A percentile compares a stretch with the other conserved stretches of the same genome.
phyloP scores from a whole-genome alignment of 2,329 filamentous ascomycete species.

The Shiraia sp. region DNA sequence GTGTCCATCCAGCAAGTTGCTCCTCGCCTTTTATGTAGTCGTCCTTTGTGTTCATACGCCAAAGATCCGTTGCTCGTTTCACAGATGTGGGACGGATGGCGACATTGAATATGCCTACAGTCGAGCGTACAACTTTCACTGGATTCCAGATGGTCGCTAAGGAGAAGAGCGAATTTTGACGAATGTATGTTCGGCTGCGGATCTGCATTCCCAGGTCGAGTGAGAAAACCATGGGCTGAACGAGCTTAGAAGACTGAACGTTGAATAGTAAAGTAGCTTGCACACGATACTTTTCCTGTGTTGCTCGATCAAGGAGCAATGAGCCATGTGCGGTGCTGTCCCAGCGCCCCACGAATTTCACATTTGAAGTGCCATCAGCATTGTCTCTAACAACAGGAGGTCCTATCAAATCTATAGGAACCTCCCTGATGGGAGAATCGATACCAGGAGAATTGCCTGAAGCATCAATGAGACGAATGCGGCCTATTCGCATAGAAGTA shows the following conservation, averaged over 20 bases:
- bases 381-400: conserved; percentile 82
- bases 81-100: conserved; percentile 85
- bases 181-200: conserved; percentile 78
- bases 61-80: conserved; percentile 88
- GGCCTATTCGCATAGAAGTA: conserved; percentile 74
- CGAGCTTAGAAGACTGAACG: conserved; percentile 77
- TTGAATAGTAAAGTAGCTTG: conserved; percentile 89
- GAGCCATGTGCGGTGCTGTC: conserved; percentile 93
- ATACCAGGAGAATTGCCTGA: conserved; percentile 83
- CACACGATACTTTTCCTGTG: conserved; percentile 88
- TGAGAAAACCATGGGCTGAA: conserved; percentile 86
- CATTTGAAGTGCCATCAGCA: conserved; percentile 84
- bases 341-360: conserved; percentile 91
- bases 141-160: conserved; percentile 85
- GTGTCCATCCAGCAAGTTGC: conserved; percentile 79
- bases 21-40: conserved; percentile 98
- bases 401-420: conserved; percentile 75
- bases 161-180: conserved; percentile 80
- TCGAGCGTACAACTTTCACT: conserved; percentile 83
- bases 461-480: conserved; percentile 80
- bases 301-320: conserved; percentile 88
- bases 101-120: conserved; percentile 82
- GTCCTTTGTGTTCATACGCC: conserved; percentile 93
- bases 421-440: conserved; percentile 69
- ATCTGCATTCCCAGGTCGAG: conserved; percentile 83